Conservation (phyloP, 345 rosid genomes). For the Citrus medica region DNA sequence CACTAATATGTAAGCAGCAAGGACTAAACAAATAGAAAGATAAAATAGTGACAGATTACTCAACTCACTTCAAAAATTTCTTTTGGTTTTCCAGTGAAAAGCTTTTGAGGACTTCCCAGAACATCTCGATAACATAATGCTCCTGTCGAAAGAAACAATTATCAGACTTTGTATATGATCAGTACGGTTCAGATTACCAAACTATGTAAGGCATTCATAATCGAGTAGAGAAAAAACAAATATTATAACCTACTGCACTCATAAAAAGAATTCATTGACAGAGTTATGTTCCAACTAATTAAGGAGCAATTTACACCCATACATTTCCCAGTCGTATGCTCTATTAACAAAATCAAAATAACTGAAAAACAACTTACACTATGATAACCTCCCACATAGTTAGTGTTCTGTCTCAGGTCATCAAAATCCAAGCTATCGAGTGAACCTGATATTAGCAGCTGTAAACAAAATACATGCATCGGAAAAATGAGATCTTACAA, state of each 20-base stretch:
- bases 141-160: slow-evolving; percentile 50
- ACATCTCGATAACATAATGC: slow-evolving; percentile 94
- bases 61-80: slow-evolving; percentile 85
- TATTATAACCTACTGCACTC: background rate
- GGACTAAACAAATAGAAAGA: background rate
- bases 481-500: slow-evolving; percentile 6
- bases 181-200: background rate
- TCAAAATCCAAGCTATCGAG: slow-evolving; percentile 96
- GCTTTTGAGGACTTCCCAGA: slow-evolving; percentile 93
- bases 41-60: slow-evolving; percentile 8
- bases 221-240: background rate
- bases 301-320: background rate
- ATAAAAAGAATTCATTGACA: background rate
- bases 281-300: slow-evolving; percentile 5
- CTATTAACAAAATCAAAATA: background rate
- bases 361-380: slow-evolving; percentile 43
- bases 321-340: background rate
- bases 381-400: slow-evolving; percentile 89
- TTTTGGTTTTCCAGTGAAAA: slow-evolving; percentile 81
- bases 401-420: slow-evolving; percentile 74
- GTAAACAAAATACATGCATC: slow-evolving; percentile 27
- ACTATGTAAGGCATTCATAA: background rate
- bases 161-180: background rate
- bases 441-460: slow-evolving; percentile 97
- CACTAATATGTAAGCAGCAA: slow-evolving; percentile 1